A percentile compares a stretch with the other conserved stretches of the same genome.
These are phyloP conservation scores for Tetrahymena thermophila DNA, from an alignment of 73 alveolate genomes.

Conservation along the genomic window DNA sequence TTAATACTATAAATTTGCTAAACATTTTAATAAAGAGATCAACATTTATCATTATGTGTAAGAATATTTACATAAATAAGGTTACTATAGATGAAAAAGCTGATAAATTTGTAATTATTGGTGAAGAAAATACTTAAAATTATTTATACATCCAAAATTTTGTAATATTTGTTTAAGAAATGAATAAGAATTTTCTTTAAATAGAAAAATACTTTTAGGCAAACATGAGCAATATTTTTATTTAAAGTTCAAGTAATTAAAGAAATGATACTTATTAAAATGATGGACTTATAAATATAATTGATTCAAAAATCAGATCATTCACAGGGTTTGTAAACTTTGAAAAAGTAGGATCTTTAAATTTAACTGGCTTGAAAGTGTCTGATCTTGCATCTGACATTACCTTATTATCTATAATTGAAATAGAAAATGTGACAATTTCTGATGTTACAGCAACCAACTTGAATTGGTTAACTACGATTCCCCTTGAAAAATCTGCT, in stretches of 20 bases:
- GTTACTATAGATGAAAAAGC: background rate
- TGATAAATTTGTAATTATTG: background rate
- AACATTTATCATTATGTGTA: background rate
- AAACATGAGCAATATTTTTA: too few relatives aligned
- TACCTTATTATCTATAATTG: background rate
- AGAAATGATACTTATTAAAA: too few relatives aligned
- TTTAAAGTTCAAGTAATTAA: too few relatives aligned
- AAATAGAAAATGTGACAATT: background rate
- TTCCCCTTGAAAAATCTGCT: background rate
- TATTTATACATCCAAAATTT: too few relatives aligned
- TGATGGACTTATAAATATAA: background rate
- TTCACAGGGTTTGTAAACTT: background rate
- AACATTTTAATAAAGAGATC: background rate
- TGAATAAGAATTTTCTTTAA: background rate
- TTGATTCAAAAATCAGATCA: background rate
- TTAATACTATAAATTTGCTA: background rate
- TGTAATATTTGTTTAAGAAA: background rate
- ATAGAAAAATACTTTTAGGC: background rate
- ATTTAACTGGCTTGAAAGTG: background rate
- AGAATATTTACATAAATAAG: background rate
- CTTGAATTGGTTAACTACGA: background rate
- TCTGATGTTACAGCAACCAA: background rate
- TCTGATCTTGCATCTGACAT: background rate
- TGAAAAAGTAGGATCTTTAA: background rate
- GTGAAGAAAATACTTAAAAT: background rate